Evolutionary conservation across 495 filamentous ascomycete species (phyloP).

Genomic region (Neurospora tetraspora): DNA sequence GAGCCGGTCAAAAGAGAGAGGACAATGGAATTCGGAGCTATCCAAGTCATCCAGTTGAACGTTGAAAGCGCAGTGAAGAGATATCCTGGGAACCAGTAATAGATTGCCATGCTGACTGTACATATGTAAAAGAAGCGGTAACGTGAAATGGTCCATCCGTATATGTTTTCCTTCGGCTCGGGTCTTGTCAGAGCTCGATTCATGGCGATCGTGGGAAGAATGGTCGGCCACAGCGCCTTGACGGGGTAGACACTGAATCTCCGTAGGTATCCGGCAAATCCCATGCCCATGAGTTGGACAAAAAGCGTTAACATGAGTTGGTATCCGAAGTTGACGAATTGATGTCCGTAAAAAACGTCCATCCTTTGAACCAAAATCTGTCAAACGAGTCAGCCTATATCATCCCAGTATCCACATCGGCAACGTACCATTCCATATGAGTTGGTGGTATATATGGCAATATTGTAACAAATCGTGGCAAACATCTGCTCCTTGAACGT

Average conservation of each 20-base stretch:
- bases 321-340: slow-evolving; percentile 20
- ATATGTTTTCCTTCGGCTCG: slow-evolving; percentile 16
- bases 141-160: slow-evolving; percentile 31
- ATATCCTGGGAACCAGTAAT: slow-evolving; percentile 30
- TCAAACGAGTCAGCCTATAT: background rate
- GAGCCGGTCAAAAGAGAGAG: slow-evolving; percentile 22
- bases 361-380: slow-evolving; percentile 21
- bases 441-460: slow-evolving; percentile 25
- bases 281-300: slow-evolving; percentile 35
- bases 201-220: slow-evolving; percentile 23
- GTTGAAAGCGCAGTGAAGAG: slow-evolving; percentile 26
- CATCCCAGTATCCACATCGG: background rate
- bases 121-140: slow-evolving; percentile 29
- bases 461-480: slow-evolving; percentile 25
- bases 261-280: slow-evolving; percentile 35
- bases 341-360: slow-evolving; percentile 16
- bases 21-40: slow-evolving; percentile 24
- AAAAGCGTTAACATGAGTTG: slow-evolving; percentile 31
- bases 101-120: slow-evolving; percentile 20
- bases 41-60: slow-evolving; percentile 36
- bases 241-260: slow-evolving; percentile 39
- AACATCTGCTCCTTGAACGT: slow-evolving; percentile 38
- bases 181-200: slow-evolving; percentile 20
- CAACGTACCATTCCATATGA: slow-evolving; percentile 19
- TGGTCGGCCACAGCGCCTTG: slow-evolving; percentile 21